Percentiles rank a stretch among this genome's conserved stretches.
Evolutionary conservation across 1,284 basidiomycete species (phyloP).

Genomic region (Cutaneotrichosporon dermatis): DNA sequence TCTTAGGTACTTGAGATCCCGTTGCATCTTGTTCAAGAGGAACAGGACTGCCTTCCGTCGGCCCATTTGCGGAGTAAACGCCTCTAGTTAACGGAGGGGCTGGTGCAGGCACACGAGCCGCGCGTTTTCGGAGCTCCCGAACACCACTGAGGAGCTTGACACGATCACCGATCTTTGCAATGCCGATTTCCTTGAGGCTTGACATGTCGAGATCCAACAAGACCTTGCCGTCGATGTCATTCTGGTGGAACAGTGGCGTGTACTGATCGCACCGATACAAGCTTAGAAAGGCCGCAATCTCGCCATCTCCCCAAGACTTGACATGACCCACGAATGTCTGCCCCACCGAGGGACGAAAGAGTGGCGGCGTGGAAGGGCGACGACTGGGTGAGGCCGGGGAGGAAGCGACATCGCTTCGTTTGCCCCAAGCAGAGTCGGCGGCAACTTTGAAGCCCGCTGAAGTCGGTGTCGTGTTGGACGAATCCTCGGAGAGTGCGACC

Average conservation of each 20-base stretch:
- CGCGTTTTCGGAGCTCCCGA: conserved; percentile 62
- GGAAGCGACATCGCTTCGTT: neutral
- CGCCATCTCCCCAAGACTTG: conserved; percentile 32
- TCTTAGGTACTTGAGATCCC: conserved; percentile 15
- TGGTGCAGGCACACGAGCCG: conserved; percentile 11
- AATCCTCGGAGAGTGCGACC: conserved; percentile 3
- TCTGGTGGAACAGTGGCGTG: conserved; percentile 63
- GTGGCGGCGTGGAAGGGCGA: conserved; percentile 34
- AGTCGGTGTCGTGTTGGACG: conserved; percentile 31
- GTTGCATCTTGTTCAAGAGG: conserved; percentile 4
- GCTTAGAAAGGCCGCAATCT: conserved; percentile 38
- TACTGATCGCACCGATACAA: conserved; percentile 62
- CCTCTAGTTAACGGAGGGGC: neutral
- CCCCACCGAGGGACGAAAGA: conserved; percentile 27
- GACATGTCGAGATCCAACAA: conserved; percentile 81
- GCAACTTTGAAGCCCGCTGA: conserved; percentile 26
- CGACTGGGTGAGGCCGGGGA: neutral
- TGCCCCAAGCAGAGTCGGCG: neutral
- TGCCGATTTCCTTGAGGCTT: conserved; percentile 81
- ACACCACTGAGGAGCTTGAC: conserved; percentile 79
- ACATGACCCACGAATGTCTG: conserved; percentile 35
- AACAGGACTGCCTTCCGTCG: neutral
- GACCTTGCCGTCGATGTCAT: conserved; percentile 85
- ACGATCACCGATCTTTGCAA: conserved; percentile 80
- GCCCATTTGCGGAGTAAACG: neutral